Evolutionary conservation across 192 early-diverging fungal genomes (phyloP), one percentile per base, ranked within the genome.

Genomic region (Coemansia umbellata): DNA sequence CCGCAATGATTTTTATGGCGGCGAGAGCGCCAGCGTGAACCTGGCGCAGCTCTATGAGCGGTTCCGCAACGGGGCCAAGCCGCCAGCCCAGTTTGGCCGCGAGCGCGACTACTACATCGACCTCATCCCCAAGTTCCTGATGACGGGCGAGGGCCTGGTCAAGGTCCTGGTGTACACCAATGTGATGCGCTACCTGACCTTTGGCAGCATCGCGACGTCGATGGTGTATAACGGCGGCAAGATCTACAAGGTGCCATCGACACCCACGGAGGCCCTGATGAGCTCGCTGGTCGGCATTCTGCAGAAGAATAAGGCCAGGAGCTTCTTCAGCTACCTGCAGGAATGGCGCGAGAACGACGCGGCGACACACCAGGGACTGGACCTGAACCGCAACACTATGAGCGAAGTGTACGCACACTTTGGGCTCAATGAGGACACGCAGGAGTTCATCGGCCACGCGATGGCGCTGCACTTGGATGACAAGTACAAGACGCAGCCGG

Each of bases 41-140:
- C 84, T 99, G 70, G 85, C 92, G 35, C 94, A 97, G 88, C 82
- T 93, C 23, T 91, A 81, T 60, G 60, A 80, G 56, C 84, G 84
- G 61, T 90, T 87, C 76, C 82, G 88, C 19, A 31, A 68, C 47
- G 80, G 75, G 6, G 69, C 66, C 18, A 45, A 55, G 15, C 62
- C 81, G 31, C 81, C 88, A 13, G 53, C 61, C 11, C 41, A 50
- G 22, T 66, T 89, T 15, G 89, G 89, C 10, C 78, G 78, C 39
- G 84, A 85, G 66, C 85, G 94, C 52, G 95, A 98, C 79, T 99
- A 88, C 78, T 93, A 91, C 78, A 85, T 99, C 45, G 97, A 99
- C 74, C 78, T 97, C 66, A 95, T 99, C 44, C 97, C 97, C 55
- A 99, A 99, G 82, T 99, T 99, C 78, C 91, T 96, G 79, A 98